Conservation (phyloP, 2,329 filamentous ascomycete species). For the Exophiala calicioides region DNA sequence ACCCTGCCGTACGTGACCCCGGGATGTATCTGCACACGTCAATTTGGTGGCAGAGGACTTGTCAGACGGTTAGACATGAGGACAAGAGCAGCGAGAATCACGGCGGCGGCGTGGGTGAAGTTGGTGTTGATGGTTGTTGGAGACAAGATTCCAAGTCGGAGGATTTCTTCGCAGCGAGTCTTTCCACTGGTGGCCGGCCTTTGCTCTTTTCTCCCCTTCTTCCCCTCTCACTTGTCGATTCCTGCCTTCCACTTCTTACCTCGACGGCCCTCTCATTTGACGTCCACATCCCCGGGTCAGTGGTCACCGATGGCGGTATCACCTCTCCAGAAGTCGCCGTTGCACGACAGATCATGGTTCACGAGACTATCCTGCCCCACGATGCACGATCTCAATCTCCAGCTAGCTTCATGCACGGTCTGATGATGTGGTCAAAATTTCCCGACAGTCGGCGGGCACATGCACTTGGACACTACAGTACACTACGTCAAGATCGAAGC, state of each 20-base stretch:
- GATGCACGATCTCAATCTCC: constrained; percentile 4
- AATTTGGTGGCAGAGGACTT: constrained; percentile 11
- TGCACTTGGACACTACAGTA: constrained; percentile 1
- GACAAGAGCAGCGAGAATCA: constrained; percentile 2
- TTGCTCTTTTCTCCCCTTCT: too few relatives aligned
- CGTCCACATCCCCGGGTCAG: constrained; percentile 17
- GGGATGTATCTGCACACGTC: constrained; percentile 17
- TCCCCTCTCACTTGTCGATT: not conserved
- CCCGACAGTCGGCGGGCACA: not conserved
- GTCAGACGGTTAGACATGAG: constrained; percentile 5
- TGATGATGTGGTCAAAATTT: constrained; percentile 2
- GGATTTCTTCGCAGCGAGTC: too few relatives aligned
- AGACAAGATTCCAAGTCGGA: not conserved
- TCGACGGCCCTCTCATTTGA: constrained; percentile 19
- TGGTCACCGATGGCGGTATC: not conserved
- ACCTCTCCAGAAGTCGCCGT: constrained; percentile 6
- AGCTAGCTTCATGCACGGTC: not conserved
- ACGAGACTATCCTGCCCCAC: constrained; percentile 4
- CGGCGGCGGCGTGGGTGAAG: not conserved
- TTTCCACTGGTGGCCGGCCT: too few relatives aligned
- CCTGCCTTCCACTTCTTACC: too few relatives aligned
- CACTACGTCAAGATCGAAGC: not conserved
- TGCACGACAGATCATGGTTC: constrained; percentile 20
- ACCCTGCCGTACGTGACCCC: constrained; percentile 17
- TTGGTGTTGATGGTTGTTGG: not conserved